Percentiles rank a stretch among this genome's conserved stretches.
Evolutionary conservation across 768 basidiomycete species (phyloP).

Genomic region (Trametes gibbosa): DNA sequence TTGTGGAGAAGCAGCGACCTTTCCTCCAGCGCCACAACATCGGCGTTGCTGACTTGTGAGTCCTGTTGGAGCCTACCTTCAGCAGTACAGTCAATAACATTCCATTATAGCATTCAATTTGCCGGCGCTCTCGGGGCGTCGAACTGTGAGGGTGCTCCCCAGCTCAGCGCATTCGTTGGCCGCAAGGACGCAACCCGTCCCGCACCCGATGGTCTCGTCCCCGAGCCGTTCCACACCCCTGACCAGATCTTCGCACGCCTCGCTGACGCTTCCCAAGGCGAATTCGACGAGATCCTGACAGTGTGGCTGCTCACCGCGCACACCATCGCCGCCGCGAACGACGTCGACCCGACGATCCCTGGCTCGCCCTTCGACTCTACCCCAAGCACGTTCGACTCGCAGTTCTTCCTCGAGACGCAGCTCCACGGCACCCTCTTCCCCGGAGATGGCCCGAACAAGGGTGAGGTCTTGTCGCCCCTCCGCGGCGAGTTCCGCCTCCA

Average conservation of each 20-base stretch:
- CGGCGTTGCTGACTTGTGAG: constrained; percentile 10
- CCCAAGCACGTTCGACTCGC: constrained; percentile 27
- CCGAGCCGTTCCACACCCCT: constrained; percentile 33
- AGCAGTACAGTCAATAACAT: neutral
- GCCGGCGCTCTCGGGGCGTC: constrained; percentile 42
- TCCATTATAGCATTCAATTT: constrained; percentile 38
- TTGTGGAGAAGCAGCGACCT: constrained; percentile 9
- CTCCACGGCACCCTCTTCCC: constrained; percentile 33
- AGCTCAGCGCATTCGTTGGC: constrained; percentile 15
- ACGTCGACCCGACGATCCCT: constrained; percentile 26
- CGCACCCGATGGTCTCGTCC: constrained; percentile 33
- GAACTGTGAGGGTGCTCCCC: constrained; percentile 34
- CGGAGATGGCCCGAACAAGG: constrained; percentile 17
- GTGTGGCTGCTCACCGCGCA: constrained; percentile 36
- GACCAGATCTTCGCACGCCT: constrained; percentile 31
- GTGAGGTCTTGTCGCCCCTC: constrained; percentile 21
- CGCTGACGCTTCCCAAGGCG: constrained; percentile 31
- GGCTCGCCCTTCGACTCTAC: constrained; percentile 36
- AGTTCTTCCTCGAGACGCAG: constrained; percentile 39
- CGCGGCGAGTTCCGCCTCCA: constrained; percentile 25
- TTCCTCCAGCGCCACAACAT: constrained; percentile 12
- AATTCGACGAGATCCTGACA: constrained; percentile 32
- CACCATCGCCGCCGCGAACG: constrained; percentile 23
- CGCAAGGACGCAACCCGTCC: constrained; percentile 29
- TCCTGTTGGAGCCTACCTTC: neutral